Evolutionary conservation across 306 rosid genomes (phyloP), one percentile per base, ranked within the genome.

Genomic region (Ormosia emarginata): DNA sequence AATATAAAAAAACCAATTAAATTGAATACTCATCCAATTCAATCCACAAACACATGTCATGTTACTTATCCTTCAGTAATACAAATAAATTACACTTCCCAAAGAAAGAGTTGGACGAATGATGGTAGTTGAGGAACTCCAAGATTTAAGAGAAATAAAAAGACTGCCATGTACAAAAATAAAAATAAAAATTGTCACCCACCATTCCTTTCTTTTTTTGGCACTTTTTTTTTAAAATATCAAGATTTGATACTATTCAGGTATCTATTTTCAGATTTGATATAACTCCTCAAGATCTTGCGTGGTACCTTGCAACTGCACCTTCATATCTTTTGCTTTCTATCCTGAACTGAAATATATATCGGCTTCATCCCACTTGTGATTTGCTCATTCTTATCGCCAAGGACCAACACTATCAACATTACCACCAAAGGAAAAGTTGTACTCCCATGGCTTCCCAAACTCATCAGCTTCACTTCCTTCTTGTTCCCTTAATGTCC

Each of bases 401-500:
- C 24, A 24, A 24, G 1, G 0, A 24, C 24, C 12, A 59, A 24
- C 12, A 59, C 7, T 2, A 34, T 34, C 46, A 24, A 33, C 62
- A 17, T 18, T 10, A 7, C 12, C 36, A 41, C 80, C 32, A 7
- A 50, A 5, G n/a, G 9, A 32, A 46, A 50, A 49, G 37, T 44
- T 39, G 15, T 47, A 8, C 37, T 4, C 3, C 53, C 29, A 84
- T 88, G 91, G 89, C 86, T 81, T 86, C 79, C 8, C 43, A 43
- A 80, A 30, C 44, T 11, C 18, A 50, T 8, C 84, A 79, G 8
- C 89, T 67, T 72, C 94, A 91, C 89, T 93, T 90, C 49, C 90
- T 93, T 30, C 65, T 93, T 3, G 40, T 91, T 34, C 95, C 97
- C 6, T 84, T 93, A 0, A 86, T 93, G 95, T 94, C 95, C 29